Percentiles rank a stretch among this genome's conserved stretches.
phyloP scores from a whole-genome alignment of 139 green algal genomes.

The Volvox africanus region DNA sequence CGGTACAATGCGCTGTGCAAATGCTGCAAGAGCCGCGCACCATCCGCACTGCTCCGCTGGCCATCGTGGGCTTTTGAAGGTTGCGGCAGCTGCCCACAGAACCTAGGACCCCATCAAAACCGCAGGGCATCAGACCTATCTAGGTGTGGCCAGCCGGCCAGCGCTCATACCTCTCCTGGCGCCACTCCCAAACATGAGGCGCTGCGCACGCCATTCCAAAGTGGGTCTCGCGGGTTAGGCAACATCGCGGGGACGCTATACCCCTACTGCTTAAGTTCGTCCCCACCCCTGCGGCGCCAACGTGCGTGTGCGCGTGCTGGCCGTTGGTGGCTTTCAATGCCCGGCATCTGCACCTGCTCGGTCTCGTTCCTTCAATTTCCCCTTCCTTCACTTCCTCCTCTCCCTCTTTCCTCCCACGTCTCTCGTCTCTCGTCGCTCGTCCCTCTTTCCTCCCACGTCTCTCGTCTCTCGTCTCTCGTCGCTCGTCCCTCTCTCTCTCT shows the following conservation, averaged over 20 bases:
- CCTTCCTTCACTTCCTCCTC: background rate
- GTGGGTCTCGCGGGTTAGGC: background rate
- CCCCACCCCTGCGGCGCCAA: background rate
- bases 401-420: background rate
- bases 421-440: too few relatives aligned
- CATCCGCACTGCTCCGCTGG: too few relatives aligned
- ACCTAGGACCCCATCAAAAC: too few relatives aligned
- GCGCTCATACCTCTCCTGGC: background rate
- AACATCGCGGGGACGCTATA: background rate
- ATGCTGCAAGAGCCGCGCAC: too few relatives aligned
- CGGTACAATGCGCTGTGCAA: too few relatives aligned
- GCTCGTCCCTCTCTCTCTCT: too few relatives aligned
- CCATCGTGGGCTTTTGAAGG: too few relatives aligned
- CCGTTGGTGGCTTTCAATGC: background rate
- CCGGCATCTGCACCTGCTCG: background rate
- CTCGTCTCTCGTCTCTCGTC: background rate
- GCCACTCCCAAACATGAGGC: background rate
- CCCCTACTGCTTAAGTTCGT: background rate
- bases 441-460: background rate
- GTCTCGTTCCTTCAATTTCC: background rate
- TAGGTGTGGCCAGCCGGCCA: background rate
- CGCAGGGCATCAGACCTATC: background rate
- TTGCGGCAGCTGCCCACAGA: too few relatives aligned
- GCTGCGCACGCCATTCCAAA: background rate
- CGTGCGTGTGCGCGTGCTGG: background rate